Percentiles rank a stretch among this genome's conserved stretches.
phyloP scores from a whole-genome alignment of 2,329 filamentous ascomycete species.

The Fusarium globosum region DNA sequence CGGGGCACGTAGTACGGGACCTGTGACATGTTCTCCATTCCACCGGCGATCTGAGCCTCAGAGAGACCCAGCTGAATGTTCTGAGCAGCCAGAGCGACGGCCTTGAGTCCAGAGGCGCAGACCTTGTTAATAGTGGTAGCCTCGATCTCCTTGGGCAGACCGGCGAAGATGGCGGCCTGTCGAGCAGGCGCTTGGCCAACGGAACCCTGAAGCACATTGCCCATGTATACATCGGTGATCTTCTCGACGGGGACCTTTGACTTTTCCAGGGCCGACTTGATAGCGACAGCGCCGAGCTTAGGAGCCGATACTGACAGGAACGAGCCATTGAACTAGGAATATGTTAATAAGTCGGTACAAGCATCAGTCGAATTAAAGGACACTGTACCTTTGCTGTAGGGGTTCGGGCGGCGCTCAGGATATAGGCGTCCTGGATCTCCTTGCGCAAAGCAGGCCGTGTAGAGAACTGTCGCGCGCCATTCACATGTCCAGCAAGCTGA shows the following conservation, averaged over 20 bases:
- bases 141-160: constrained; percentile 83
- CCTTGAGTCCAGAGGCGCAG: constrained; percentile 94
- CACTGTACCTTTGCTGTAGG: constrained; percentile 82
- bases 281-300: constrained; percentile 88
- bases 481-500: constrained; percentile 55
- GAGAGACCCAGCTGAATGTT: constrained; percentile 93
- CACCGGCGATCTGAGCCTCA: constrained; percentile 90
- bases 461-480: constrained; percentile 60
- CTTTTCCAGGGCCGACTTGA: constrained; percentile 89
- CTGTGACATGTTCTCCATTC: constrained; percentile 98
- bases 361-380: neutral
- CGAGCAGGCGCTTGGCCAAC: constrained; percentile 92
- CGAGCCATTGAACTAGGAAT: constrained; percentile 86
- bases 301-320: constrained; percentile 86
- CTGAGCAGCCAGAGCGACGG: constrained; percentile 88
- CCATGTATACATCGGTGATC: constrained; percentile 96
- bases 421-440: constrained; percentile 92
- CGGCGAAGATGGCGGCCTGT: constrained; percentile 90
- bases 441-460: constrained; percentile 58
- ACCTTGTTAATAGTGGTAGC: constrained; percentile 98
- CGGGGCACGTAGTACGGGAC: constrained; percentile 92
- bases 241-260: constrained; percentile 83
- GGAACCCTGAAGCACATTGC: constrained; percentile 87
- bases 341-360: neutral
- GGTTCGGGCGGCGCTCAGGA: constrained; percentile 88